Evolutionary conservation across 2,329 filamentous ascomycete species (phyloP).

Genomic region (Alternaria sp.): DNA sequence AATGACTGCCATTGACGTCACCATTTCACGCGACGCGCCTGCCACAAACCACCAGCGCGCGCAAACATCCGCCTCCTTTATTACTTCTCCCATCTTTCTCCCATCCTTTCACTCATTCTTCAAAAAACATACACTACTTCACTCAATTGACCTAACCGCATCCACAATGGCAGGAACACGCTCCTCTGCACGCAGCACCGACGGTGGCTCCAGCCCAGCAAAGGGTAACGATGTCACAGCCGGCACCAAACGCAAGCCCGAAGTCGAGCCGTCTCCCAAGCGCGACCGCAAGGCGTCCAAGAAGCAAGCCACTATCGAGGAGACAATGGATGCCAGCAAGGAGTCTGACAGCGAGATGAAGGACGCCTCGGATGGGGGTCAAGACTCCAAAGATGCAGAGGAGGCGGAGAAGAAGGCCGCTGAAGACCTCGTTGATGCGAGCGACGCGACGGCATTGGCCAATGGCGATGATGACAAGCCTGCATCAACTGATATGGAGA

Average conservation of each 20-base stretch:
- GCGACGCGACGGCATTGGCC: constrained; percentile 21
- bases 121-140: not conserved
- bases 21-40: constrained; percentile 12
- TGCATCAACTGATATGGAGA: constrained; percentile 16
- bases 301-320: constrained; percentile 61
- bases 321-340: constrained; percentile 54
- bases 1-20: constrained; percentile 15
- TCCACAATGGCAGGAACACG: constrained; percentile 38
- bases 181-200: constrained; percentile 29
- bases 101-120: not conserved
- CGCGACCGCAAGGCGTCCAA: constrained; percentile 52
- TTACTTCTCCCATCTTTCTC: not conserved
- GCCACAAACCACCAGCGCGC: not conserved
- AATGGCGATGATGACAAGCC: constrained; percentile 27
- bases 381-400: constrained; percentile 9
- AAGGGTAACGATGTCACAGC: constrained; percentile 39
- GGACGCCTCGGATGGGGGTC: constrained; percentile 20
- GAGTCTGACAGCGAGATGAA: constrained; percentile 36
- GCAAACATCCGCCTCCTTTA: not conserved
- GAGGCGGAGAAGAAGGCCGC: constrained; percentile 16
- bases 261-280: constrained; percentile 48
- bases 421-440: not conserved
- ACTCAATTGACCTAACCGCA: not conserved
- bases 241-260: constrained; percentile 51
- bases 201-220: constrained; percentile 25